Evolutionary conservation across 352 stramenopile species (phyloP).

Genomic region (Globisporangium lucens): DNA sequence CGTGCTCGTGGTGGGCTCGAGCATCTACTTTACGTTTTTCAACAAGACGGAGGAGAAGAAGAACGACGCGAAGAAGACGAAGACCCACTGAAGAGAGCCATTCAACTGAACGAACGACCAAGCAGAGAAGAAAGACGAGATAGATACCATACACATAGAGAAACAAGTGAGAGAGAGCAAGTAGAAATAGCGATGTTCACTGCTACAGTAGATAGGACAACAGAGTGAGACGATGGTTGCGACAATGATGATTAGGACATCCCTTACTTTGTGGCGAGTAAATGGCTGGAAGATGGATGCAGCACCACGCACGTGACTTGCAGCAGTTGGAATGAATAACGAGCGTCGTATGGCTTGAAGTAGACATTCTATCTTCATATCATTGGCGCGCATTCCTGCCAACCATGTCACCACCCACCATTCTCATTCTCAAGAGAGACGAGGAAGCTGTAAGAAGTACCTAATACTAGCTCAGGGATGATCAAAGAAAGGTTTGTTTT

Average conservation of each 20-base stretch:
- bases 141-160: conserved; percentile 11
- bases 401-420: neutral
- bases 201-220: neutral
- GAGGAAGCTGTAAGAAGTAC: neutral
- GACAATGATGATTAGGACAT: neutral
- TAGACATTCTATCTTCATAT: neutral
- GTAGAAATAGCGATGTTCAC: neutral
- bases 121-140: neutral
- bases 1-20: conserved; percentile 72
- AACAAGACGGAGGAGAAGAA: conserved; percentile 46
- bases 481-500: neutral
- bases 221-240: neutral
- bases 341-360: neutral
- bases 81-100: conserved; percentile 12
- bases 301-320: neutral
- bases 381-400: neutral
- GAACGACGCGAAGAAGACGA: conserved; percentile 13
- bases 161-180: neutral
- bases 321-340: neutral
- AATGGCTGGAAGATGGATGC: neutral
- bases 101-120: neutral
- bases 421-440: neutral
- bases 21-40: conserved; percentile 82
- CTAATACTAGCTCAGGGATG: neutral
- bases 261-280: neutral